Base-by-base conservation (phyloP, 805 yeast species). In the Limtongia smithiae region DNA sequence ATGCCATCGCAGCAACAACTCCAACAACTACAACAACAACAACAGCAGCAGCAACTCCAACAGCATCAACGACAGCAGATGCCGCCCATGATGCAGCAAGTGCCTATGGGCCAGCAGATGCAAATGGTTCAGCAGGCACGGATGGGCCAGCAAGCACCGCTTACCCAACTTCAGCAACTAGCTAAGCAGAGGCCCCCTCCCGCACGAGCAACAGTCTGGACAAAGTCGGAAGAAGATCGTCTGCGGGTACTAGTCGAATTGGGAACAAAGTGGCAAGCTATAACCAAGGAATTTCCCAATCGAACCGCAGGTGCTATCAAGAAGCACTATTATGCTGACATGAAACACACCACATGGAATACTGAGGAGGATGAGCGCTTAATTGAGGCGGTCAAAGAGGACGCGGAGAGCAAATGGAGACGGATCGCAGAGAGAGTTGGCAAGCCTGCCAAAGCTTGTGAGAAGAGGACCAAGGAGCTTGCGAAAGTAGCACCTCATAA, bases 301-400 rank as follows among this genome's bases (percentile, higher is more conserved):
- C 54, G 65, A 12, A 60, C 65, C 1, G 62, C 65, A 3, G 65
- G 64, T 17, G 65, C 65, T 11, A 61, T 62, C 45, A 62, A 62
- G 38, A 62, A 62, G 58, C 65, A 62, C 33, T 62, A 55, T 43
- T 62, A 62, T 43, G 65, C 65, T n/a, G 64, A 62, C 38, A 62
- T 62, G 65, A 61, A 61, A 46, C 60, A 61, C 40, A 49, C 51
- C 4, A 42, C 54, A 2, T 62, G 65, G 65, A 54, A 48, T 14
- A 52, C 55, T 12, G 61, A 59, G n/a, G 65, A 62, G 25, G 65
- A 62, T 30, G 41, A 48, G 20, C 25, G 46, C 36, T 51, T 62
- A 24, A 46, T 48, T 25, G 57, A 60, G 32, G 52, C 60, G 0
- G 48, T 52, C 9, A 38, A 50, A 15, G 63, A 61, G 31, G 61